These are phyloP conservation scores for Mycena maculata DNA, from an alignment of 768 basidiomycete species.

Conservation along the genomic window DNA sequence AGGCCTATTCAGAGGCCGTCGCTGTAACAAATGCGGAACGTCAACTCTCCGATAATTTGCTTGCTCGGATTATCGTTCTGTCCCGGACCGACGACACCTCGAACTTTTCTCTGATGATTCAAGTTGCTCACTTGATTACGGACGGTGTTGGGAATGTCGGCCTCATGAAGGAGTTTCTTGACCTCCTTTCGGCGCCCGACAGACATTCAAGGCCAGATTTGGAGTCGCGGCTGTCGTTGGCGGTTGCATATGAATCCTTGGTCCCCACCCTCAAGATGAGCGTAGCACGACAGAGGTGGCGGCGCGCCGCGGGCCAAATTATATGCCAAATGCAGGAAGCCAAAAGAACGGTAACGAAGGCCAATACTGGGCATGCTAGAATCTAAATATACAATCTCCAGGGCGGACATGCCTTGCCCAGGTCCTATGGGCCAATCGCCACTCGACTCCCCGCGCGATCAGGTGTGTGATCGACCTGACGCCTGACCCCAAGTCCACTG, in stretches of 20 bases:
- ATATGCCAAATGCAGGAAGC: slow-evolving; percentile 48
- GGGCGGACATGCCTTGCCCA: slow-evolving; percentile 70
- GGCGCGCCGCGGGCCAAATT: slow-evolving; percentile 52
- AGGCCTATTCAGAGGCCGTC: slow-evolving; percentile 45
- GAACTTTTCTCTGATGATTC: slow-evolving; percentile 55
- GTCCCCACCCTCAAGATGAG: slow-evolving; percentile 47
- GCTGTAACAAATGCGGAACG: slow-evolving; percentile 47
- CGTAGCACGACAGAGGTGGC: slow-evolving; percentile 57
- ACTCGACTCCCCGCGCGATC: slow-evolving; percentile 51
- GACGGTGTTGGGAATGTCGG: slow-evolving; percentile 60
- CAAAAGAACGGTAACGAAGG: slow-evolving; percentile 49
- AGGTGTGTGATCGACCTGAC: slow-evolving; percentile 19
- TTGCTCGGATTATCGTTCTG: slow-evolving; percentile 57
- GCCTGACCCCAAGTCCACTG: not conserved
- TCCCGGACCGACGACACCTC: slow-evolving; percentile 50
- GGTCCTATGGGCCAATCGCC: slow-evolving; percentile 51
- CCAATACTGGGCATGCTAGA: not conserved
- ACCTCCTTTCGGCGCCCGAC: slow-evolving; percentile 48
- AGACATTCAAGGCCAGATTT: slow-evolving; percentile 39
- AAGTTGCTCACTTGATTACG: slow-evolving; percentile 61
- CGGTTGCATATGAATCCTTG: slow-evolving; percentile 51
- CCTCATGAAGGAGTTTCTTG: slow-evolving; percentile 58
- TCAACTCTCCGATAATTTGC: slow-evolving; percentile 55
- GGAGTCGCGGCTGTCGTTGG: slow-evolving; percentile 54
- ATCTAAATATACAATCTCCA: slow-evolving; percentile 36